phyloP scores from a whole-genome alignment of 169 alveolate genomes.

The Cryptosporidium sp. region DNA sequence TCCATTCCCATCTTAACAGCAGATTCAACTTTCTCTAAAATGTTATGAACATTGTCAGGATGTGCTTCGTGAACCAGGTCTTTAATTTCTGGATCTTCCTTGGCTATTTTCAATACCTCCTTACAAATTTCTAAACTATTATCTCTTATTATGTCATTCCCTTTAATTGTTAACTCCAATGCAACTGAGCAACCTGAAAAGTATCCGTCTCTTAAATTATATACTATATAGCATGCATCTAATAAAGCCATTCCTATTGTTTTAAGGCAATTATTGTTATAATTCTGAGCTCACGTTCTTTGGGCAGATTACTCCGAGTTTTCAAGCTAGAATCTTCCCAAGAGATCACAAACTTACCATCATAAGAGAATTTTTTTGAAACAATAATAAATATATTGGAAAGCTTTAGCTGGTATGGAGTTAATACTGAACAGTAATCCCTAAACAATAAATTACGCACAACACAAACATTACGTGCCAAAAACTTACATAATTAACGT shows the following conservation, averaged over 20 bases:
- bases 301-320: background rate
- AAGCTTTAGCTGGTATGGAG: constrained; percentile 41
- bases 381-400: constrained; percentile 42
- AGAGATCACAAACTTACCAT: constrained; percentile 20
- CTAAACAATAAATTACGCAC: background rate
- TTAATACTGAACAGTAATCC: constrained; percentile 62
- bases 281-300: background rate
- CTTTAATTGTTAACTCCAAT: constrained; percentile 30
- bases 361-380: constrained; percentile 29
- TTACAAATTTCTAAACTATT: constrained; percentile 19
- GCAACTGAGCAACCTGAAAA: constrained; percentile 60
- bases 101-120: constrained; percentile 34
- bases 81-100: constrained; percentile 26
- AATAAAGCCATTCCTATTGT: constrained; percentile 36
- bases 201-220: constrained; percentile 63
- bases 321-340: background rate
- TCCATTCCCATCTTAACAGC: constrained; percentile 13
- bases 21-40: constrained; percentile 18
- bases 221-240: constrained; percentile 57
- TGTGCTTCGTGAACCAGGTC: constrained; percentile 45
- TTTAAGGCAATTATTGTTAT: background rate
- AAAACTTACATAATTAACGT: constrained; percentile 53
- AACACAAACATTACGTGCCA: background rate
- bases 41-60: constrained; percentile 10
- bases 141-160: background rate